These are phyloP conservation scores for Phaeoacremonium minimum DNA, from an alignment of 2,329 filamentous ascomycete genomes.

Conservation along the genomic window DNA sequence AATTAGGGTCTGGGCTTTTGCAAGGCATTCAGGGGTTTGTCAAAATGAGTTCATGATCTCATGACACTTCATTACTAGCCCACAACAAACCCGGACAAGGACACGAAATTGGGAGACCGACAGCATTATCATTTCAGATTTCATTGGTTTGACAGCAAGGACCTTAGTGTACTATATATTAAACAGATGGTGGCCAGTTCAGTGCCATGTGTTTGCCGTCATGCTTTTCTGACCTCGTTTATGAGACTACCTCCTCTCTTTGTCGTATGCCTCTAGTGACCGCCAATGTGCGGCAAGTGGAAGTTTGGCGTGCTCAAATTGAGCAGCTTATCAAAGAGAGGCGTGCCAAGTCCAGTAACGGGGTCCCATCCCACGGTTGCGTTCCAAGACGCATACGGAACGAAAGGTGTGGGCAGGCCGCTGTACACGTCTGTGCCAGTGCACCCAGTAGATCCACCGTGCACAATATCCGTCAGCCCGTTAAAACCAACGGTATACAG, in stretches of 20 bases:
- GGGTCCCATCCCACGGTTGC: slow-evolving; percentile 26
- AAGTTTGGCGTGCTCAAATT: background rate
- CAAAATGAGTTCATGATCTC: background rate
- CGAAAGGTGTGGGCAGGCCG: slow-evolving; percentile 5
- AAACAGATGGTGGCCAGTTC: too few relatives aligned
- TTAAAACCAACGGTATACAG: slow-evolving; percentile 22
- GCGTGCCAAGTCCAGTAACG: slow-evolving; percentile 22
- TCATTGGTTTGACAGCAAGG: too few relatives aligned
- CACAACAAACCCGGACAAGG: too few relatives aligned
- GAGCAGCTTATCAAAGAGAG: slow-evolving; percentile 11
- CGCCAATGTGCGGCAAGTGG: background rate
- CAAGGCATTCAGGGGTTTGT: background rate
- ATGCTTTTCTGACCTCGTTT: too few relatives aligned
- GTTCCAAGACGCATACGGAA: slow-evolving; percentile 17
- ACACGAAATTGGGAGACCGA: too few relatives aligned
- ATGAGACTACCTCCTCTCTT: too few relatives aligned
- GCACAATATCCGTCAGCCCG: slow-evolving; percentile 20
- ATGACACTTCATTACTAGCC: background rate
- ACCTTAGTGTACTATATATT: background rate
- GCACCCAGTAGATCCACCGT: slow-evolving; percentile 18
- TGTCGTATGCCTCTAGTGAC: too few relatives aligned
- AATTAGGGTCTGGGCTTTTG: background rate
- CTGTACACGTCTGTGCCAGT: slow-evolving; percentile 2
- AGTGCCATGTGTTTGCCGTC: too few relatives aligned
- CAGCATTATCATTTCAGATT: too few relatives aligned